Evolutionary conservation across 768 basidiomycete genomes (phyloP).

Genomic region (Tephrocybe sp.): DNA sequence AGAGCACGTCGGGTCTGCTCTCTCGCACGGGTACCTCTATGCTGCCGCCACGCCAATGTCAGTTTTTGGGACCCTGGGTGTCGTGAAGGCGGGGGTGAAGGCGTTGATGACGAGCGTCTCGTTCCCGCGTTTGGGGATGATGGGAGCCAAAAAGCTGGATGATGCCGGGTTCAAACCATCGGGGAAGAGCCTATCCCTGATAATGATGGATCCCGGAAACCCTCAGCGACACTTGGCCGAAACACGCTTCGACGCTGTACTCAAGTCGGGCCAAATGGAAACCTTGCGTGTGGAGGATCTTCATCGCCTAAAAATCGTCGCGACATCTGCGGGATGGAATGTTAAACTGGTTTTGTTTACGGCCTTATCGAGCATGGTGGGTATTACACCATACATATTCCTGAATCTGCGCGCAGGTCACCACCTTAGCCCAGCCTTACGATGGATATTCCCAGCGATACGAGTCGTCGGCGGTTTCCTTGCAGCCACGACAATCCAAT

Average conservation of each 20-base stretch:
- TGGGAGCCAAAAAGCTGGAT: constrained; percentile 11
- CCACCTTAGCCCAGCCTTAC: neutral
- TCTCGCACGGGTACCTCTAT: constrained; percentile 20
- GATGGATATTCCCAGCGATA: constrained; percentile 16
- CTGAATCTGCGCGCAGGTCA: neutral
- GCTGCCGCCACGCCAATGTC: constrained; percentile 24
- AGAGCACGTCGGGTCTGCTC: constrained; percentile 18
- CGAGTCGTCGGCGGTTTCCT: constrained; percentile 15
- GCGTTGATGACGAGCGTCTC: constrained; percentile 14
- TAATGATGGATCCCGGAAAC: constrained; percentile 14
- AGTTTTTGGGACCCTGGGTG: constrained; percentile 23
- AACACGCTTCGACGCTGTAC: constrained; percentile 4
- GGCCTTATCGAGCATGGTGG: neutral
- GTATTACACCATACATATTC: constrained; percentile 12
- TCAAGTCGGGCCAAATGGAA: constrained; percentile 10
- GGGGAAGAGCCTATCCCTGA: constrained; percentile 13
- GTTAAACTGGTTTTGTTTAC: constrained; percentile 4
- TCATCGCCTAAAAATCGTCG: neutral
- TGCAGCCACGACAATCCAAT: constrained; percentile 12
- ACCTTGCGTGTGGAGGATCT: neutral
- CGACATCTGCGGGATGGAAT: constrained; percentile 7
- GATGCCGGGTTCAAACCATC: constrained; percentile 13
- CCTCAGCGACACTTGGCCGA: constrained; percentile 6
- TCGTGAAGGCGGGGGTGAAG: constrained; percentile 19
- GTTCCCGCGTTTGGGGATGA: neutral